These are phyloP conservation scores for Exophiala viscosa DNA, from an alignment of 2,329 filamentous ascomycete genomes.

Conservation along the genomic window DNA sequence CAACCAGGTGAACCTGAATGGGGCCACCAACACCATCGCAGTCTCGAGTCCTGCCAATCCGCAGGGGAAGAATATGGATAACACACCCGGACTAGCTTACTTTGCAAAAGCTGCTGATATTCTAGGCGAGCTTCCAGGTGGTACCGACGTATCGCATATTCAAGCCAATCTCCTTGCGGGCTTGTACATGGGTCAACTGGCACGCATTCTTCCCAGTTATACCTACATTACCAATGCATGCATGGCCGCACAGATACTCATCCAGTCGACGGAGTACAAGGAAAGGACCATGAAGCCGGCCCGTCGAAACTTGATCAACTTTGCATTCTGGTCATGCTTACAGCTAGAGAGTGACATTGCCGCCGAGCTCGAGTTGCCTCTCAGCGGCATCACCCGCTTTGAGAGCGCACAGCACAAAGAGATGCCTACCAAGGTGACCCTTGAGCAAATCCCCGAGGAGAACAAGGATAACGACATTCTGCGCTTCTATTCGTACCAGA, in stretches of 20 bases:
- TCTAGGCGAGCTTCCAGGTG: slow-evolving; percentile 73
- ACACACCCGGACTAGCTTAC: slow-evolving; percentile 85
- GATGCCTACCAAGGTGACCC: slow-evolving; percentile 19
- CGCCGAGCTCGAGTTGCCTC: slow-evolving; percentile 70
- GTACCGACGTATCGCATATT: slow-evolving; percentile 75
- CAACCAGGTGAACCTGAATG: slow-evolving; percentile 19
- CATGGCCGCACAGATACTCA: slow-evolving; percentile 63
- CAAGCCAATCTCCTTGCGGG: slow-evolving; percentile 82
- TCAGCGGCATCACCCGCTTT: slow-evolving; percentile 57
- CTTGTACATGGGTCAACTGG: slow-evolving; percentile 84
- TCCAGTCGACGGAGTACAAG: slow-evolving; percentile 54
- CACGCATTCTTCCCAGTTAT: slow-evolving; percentile 80
- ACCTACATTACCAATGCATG: slow-evolving; percentile 63
- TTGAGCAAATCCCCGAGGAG: slow-evolving; percentile 17
- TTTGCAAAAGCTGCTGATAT: slow-evolving; percentile 85
- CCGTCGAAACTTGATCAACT: slow-evolving; percentile 54
- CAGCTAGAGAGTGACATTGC: slow-evolving; percentile 93
- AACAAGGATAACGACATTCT: slow-evolving; percentile 16
- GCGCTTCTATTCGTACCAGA: slow-evolving; percentile 58
- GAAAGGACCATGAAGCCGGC: slow-evolving; percentile 16
- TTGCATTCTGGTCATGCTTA: slow-evolving; percentile 90
- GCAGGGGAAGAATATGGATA: slow-evolving; percentile 68
- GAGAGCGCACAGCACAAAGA: slow-evolving; percentile 43
- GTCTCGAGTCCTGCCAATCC: slow-evolving; percentile 30
- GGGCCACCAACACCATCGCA: not conserved